phyloP scores from a whole-genome alignment of 1,284 basidiomycete species.

The Xerocomus amazonicus region DNA sequence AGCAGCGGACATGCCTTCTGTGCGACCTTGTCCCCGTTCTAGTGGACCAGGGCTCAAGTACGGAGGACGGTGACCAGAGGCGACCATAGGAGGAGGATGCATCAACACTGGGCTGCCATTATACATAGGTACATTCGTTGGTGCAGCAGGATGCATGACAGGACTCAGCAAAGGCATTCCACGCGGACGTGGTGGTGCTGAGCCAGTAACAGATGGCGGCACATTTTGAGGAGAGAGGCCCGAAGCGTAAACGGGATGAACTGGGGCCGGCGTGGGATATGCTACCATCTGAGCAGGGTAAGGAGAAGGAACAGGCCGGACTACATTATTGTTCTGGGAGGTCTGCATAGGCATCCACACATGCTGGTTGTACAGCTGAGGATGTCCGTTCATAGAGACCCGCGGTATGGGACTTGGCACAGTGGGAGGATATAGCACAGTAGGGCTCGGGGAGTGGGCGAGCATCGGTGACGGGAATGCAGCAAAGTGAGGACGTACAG shows the following conservation, averaged over 20 bases:
- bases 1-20: conserved; percentile 24
- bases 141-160: conserved; percentile 53
- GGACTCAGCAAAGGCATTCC: conserved; percentile 60
- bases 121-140: conserved; percentile 49
- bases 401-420: conserved; percentile 60
- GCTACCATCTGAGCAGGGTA: conserved; percentile 62
- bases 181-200: conserved; percentile 45
- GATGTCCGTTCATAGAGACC: conserved; percentile 57
- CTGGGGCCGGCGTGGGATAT: conserved; percentile 52
- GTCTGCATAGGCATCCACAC: conserved; percentile 61
- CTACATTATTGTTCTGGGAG: conserved; percentile 47
- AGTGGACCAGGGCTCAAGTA: conserved; percentile 25
- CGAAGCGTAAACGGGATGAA: conserved; percentile 49
- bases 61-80: conserved; percentile 29
- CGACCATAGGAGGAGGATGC: conserved; percentile 45
- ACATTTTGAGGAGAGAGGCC: conserved; percentile 44
- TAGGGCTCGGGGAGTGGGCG: conserved; percentile 61
- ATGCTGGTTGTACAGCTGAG: conserved; percentile 55
- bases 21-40: conserved; percentile 29
- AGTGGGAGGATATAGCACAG: conserved; percentile 59
- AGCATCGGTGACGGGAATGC: conserved; percentile 64
- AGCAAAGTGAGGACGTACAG: conserved; percentile 53
- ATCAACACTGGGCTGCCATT: conserved; percentile 64
- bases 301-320: conserved; percentile 58
- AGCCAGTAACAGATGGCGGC: conserved; percentile 38